Percentiles rank a stretch among this genome's conserved stretches.
phyloP scores from a whole-genome alignment of 75 land plant species.

The Picea sitchensis region DNA sequence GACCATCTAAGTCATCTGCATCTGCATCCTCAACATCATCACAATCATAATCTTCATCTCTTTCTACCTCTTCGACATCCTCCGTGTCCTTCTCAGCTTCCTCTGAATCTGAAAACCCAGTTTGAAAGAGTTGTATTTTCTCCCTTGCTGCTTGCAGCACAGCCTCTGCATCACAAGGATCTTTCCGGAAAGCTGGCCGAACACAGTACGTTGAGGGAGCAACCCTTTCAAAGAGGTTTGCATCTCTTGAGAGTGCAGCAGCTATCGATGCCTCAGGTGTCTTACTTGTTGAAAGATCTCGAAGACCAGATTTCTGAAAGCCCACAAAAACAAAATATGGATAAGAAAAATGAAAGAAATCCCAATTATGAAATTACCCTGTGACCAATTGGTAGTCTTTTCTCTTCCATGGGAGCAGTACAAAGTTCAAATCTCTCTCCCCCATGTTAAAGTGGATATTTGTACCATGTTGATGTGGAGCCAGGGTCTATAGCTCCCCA shows the following conservation, averaged over 20 bases:
- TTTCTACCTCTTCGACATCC: constrained; percentile 71
- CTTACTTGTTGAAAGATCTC: constrained; percentile 92
- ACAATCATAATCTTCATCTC: constrained; percentile 75
- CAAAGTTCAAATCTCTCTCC: no score
- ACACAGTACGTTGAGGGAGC: constrained; percentile 99
- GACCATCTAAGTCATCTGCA: constrained; percentile 36
- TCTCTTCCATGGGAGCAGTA: no score
- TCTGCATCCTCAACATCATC: constrained; percentile 83
- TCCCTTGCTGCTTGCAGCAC: constrained; percentile 79
- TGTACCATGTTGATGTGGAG: no score
- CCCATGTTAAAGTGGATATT: no score
- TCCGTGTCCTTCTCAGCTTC: constrained; percentile 57
- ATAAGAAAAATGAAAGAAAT: neutral
- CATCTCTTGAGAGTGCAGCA: constrained; percentile 90
- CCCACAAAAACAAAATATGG: neutral
- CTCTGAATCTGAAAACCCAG: constrained; percentile 58
- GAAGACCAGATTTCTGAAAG: constrained; percentile 88
- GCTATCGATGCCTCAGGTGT: constrained; percentile 98
- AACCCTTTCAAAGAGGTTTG: constrained; percentile 86
- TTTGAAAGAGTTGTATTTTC: constrained; percentile 67
- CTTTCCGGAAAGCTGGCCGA: constrained; percentile 76
- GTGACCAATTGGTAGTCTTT: no score
- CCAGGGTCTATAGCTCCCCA: no score
- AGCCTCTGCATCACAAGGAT: constrained; percentile 86
- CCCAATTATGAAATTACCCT: no score